Evolutionary conservation across 1,284 basidiomycete genomes (phyloP), one percentile per base, ranked within the genome.

Genomic region (Leccinum pachyderme): DNA sequence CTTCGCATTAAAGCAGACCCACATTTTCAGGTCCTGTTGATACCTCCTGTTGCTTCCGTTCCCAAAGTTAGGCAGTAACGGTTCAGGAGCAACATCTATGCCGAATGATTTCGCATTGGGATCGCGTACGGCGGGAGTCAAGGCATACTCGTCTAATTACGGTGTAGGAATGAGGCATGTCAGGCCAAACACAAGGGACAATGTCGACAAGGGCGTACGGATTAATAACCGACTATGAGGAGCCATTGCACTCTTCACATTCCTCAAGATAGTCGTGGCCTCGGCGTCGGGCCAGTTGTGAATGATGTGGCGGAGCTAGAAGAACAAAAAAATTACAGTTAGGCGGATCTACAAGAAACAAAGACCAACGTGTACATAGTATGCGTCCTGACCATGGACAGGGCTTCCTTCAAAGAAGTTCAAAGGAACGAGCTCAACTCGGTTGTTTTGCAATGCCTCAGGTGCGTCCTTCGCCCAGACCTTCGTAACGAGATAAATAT

Each of bases 351-450:
- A 6, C 5, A 13, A 5, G 13, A 32, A 33, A 28, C n/a, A 6
- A 13, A 35, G 24, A 47, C 2, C 11, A 6, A 32, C 3, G 67
- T 77, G 53, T 53, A 79, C 79, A 60, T 78, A 78, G 59, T 80
- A 81, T 12, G 76, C 68, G 50, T 81, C 74, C 33, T 73, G 73
- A 0, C 67, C 72, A 18, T 63, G 53, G 22, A 76, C 70, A 1
- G 79, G 77, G 13, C 69, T 56, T 44, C 73, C 72, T 43, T 44
- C 24, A 12, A 15, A 44, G 24, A 44, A 44, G 43, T 44, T 15
- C 1, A 44, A 9, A n/a, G 43, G 43, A 27, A 44, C 43, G 24
- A 44, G 5, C 15, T 15, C 24, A n/a, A 44, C 43, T 7, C 3
- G 22, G 6, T 44, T 44, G 7, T 27, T 24, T 27, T 44, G 43